Percentiles rank a stretch among this genome's conserved stretches.
phyloP scores from a whole-genome alignment of 2,329 filamentous ascomycete species.

The Hymenoscyphus scutula region DNA sequence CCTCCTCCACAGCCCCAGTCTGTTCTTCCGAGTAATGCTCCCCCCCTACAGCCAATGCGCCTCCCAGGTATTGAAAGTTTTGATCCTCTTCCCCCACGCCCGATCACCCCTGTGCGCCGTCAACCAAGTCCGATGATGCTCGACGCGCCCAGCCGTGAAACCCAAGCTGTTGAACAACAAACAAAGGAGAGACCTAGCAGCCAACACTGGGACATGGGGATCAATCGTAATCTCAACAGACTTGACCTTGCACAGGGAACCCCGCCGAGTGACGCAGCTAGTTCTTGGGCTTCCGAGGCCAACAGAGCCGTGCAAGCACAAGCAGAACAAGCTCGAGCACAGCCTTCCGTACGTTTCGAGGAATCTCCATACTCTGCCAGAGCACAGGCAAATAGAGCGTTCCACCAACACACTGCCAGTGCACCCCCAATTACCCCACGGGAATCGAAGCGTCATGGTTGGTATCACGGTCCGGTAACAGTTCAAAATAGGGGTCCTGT shows the following conservation, averaged over 20 bases:
- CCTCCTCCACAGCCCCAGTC: slow-evolving; percentile 28
- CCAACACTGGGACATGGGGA: slow-evolving; percentile 60
- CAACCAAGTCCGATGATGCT: slow-evolving; percentile 75
- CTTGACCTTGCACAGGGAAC: slow-evolving; percentile 60
- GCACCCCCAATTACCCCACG: slow-evolving; percentile 56
- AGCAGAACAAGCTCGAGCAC: slow-evolving; percentile 50
- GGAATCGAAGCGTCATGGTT: slow-evolving; percentile 65
- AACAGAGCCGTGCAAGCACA: slow-evolving; percentile 55
- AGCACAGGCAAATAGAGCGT: slow-evolving; percentile 28
- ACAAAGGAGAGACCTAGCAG: slow-evolving; percentile 48
- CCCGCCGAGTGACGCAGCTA: slow-evolving; percentile 51
- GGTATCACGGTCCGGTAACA: slow-evolving; percentile 62
- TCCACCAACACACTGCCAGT: slow-evolving; percentile 45
- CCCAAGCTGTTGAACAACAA: slow-evolving; percentile 23
- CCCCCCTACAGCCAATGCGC: slow-evolving; percentile 57
- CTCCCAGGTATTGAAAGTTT: slow-evolving; percentile 92
- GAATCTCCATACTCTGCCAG: slow-evolving; percentile 43
- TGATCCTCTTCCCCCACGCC: slow-evolving; percentile 67
- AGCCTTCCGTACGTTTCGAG: slow-evolving; percentile 53
- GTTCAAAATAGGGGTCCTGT: slow-evolving; percentile 31
- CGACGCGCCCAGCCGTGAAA: slow-evolving; percentile 45
- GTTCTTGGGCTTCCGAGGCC: slow-evolving; percentile 56
- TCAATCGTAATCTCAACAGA: slow-evolving; percentile 64
- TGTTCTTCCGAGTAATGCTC: slow-evolving; percentile 38
- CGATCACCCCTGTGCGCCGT: slow-evolving; percentile 61